Evolutionary conservation across 305 asterid species (phyloP), one percentile per base, ranked within the genome.

Genomic region (Fraxinus ornus): DNA sequence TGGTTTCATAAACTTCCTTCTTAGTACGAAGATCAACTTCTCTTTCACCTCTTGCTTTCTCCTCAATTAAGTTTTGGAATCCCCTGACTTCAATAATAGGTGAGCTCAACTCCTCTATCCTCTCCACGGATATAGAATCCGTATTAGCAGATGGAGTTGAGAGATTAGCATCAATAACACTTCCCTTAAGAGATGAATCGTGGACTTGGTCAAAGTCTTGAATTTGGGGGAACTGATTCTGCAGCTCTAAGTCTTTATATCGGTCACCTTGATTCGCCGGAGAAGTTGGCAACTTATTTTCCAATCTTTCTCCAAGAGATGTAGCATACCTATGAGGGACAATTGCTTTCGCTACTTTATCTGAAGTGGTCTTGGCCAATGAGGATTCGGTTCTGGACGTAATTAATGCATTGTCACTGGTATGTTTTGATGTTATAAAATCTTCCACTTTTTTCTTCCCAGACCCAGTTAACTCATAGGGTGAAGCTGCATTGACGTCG

Each of bases 321-420:
- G 87, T 79, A 84, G 85, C 83, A 84, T 80, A 77, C 15, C 76
- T 75, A 36, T 80, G 79, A 78, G 86, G 47, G 72, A 76, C 44
- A 79, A 81, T 77, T 86, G 86, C 81, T 84, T 87, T 83, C 37
- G 81, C 92, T 80, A 88, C 90, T 66, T 79, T 81, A 66, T 85
- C 84, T 39, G 82, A 86, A 73, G 76, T 84, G 82, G 55, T 81
- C 75, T 87, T 90, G 87, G 89, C 87, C 87, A 86, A 77, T 49
- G 85, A 83, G 75, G 90, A 89, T 83, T 90, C 92, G 62, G 91
- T 82, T 86, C 86, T 88, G 78, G 85, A 74, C 33, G 85, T 86
- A 82, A 78, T 85, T 73, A 86, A 64, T 64, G 78, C 85, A 86
- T 86, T 90, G 62, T 86, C 90, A 68, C 44, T 81, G 49, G 88